Evolutionary conservation across 1,139 yeast species (phyloP), one percentile per base, ranked within the genome.

Genomic region (Candida sanyaensis): DNA sequence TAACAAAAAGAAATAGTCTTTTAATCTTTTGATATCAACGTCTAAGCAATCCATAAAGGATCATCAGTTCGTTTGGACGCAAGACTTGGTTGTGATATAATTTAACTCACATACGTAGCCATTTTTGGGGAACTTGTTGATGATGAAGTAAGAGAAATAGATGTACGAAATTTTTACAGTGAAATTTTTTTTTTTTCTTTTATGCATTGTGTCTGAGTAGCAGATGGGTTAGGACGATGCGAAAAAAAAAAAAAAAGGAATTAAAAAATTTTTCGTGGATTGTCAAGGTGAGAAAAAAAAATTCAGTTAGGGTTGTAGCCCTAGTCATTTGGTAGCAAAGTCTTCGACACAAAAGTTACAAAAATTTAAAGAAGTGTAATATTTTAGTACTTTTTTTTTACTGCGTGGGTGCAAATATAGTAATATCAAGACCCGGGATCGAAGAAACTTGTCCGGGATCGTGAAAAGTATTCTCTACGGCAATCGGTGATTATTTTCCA

Each of bases 21-120:
- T 37, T 38, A 9, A 8, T 24, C 11, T 28, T 39, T n/a, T 30
- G 24, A 24, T 27, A 49, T 44, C 52, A 42, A 42, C 51, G 50
- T 51, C 54, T 37, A 37, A 42, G 50, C 53, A 36, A 48, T 38
- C 41, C 47, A 26, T 26, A 12, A 13, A 29, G 33, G 36, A 17
- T 27, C 24, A 17, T 27, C 30, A 29, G 29, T 41, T 28, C 33
- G 37, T 23, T n/a, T 41, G 38, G 39, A 37, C 45, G 48, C 54
- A 49, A 47, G 54, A 48, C 51, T 31, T 26, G 28, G 24, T 21
- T 30, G 36, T 30, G 4, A 12, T 10, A 12, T 23, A n/a, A 21
- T 23, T 30, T 34, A 17, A 24, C 3, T 38, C 39, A 58, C 61
- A 56, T 58, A 57, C 61, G 61, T 50, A 55, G 61, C 61, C 61